Conservation (phyloP, 129 eudicot genomes). For the Apium graveolens region DNA sequence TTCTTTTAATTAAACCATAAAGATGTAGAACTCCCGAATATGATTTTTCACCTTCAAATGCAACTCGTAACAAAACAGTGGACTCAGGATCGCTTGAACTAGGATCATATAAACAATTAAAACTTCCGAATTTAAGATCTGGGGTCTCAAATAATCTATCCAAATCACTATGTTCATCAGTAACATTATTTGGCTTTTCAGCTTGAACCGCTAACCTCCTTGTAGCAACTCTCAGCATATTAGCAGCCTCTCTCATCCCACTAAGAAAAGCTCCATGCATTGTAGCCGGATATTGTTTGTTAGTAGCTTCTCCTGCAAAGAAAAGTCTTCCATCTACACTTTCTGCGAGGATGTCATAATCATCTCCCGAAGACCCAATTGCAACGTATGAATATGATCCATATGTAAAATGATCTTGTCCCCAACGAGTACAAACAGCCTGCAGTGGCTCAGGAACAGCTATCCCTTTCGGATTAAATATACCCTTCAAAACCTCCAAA, state of each 20-base stretch:
- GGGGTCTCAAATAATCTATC: slow-evolving; percentile 26
- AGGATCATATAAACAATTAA: slow-evolving; percentile 40
- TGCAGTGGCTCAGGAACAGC: slow-evolving; percentile 91
- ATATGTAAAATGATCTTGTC: slow-evolving; percentile 74
- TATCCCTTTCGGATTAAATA: slow-evolving; percentile 87
- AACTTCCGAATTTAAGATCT: slow-evolving; percentile 36
- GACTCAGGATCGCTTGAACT: slow-evolving; percentile 35
- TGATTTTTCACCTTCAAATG: slow-evolving; percentile 23
- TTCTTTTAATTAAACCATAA: slow-evolving; percentile 34
- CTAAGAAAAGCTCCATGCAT: slow-evolving; percentile 99
- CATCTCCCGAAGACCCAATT: slow-evolving; percentile 90
- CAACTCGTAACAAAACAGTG: slow-evolving; percentile 31
- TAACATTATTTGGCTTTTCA: slow-evolving; percentile 16
- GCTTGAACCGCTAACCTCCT: slow-evolving; percentile 29
- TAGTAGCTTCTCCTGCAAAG: slow-evolving; percentile 98
- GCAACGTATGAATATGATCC: slow-evolving; percentile 96
- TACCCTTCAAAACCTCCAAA: slow-evolving; percentile 73
- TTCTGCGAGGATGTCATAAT: slow-evolving; percentile 89
- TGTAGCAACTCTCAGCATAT: slow-evolving; percentile 60
- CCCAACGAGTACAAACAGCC: slow-evolving; percentile 96
- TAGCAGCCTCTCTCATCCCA: slow-evolving; percentile 99
- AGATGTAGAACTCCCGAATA: slow-evolving; percentile 24
- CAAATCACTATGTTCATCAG: slow-evolving; percentile 23
- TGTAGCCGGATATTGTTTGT: slow-evolving; percentile 92
- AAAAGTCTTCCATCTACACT: slow-evolving; percentile 70